phyloP scores from a whole-genome alignment of 2,329 filamentous ascomycete species.

The Exophiala dermatitidis region DNA sequence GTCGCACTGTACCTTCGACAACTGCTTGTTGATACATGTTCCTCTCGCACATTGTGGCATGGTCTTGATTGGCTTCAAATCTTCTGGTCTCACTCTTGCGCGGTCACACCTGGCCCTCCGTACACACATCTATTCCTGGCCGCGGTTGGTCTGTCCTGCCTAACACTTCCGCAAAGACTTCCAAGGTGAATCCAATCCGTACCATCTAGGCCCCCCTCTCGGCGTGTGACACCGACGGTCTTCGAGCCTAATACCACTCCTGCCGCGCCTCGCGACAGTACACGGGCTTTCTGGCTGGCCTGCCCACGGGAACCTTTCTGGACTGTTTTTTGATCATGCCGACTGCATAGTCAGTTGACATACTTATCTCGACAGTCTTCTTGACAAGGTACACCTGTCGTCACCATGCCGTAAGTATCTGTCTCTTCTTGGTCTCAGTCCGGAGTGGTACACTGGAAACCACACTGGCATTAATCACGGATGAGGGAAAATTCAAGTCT shows the following conservation, averaged over 20 bases:
- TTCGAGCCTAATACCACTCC: constrained; percentile 14
- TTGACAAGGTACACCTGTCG: constrained; percentile 16
- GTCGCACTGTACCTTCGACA: constrained; percentile 13
- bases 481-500: not conserved
- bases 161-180: constrained; percentile 1
- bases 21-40: constrained; percentile 1
- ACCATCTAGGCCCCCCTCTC: constrained; percentile 3
- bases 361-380: constrained; percentile 13
- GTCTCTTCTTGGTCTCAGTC: not conserved
- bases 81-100: constrained; percentile 9
- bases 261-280: constrained; percentile 8
- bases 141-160: not conserved
- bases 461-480: not conserved
- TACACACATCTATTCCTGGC: constrained; percentile 15
- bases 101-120: constrained; percentile 15
- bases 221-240: constrained; percentile 12
- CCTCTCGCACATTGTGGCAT: constrained; percentile 2
- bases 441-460: constrained; percentile 15
- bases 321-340: constrained; percentile 18
- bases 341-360: constrained; percentile 11
- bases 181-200: not conserved
- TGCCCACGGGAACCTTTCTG: constrained; percentile 15
- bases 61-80: constrained; percentile 14
- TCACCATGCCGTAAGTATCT: constrained; percentile 23
- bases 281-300: constrained; percentile 11